Evolutionary conservation across 352 stramenopile species (phyloP), one percentile per base, ranked within the genome.

Genomic region (Globisporangium emineosum): DNA sequence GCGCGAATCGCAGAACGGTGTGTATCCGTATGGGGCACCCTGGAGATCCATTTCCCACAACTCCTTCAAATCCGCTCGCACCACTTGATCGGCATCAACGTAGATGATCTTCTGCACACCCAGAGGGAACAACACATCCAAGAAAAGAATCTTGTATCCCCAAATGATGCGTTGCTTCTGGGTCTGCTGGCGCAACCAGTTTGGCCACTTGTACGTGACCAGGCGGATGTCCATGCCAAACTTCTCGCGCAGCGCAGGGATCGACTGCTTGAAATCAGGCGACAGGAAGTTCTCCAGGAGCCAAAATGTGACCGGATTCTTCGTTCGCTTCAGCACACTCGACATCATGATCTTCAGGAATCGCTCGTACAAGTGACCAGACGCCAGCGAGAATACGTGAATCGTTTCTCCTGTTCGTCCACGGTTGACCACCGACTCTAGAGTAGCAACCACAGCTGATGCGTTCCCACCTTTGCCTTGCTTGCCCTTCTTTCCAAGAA

Each of bases 311-410:
- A 99, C 97, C 5, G 94, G 96, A 56, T 97, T 94, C 32, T 90
- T 89, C 17, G 97, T 98, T 49, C 94, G 86, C 78, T 98, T 99
- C 3, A 97, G 94, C 40, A 99, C 97, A 66, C 90, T 98, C 19
- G 98, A 90, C 97, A 99, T 99, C 98, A 99, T 99, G 69, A 99
- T 99, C 72, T 99, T 99, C 42, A 99, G 69, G 66, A 99, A 97
- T 25, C 98, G 83, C 72, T 99, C 98, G 70, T 99, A 99, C 33
- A 99, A 70, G 67, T 99, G 97, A 23, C 98, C 87, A 19, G 87
- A 85, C 19, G 98, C 98, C 33, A 99, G 72, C 2, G 96, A 99
- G 68, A 99, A 99, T 0, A 99, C 95, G 70, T 99, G 95, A 57
- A 99, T 98, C 9, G 88, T 97, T 23, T 99, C 96, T 8, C 97